Evolutionary conservation across 2,329 filamentous ascomycete genomes (phyloP).

Genomic region (Malbranchea zuffiana): DNA sequence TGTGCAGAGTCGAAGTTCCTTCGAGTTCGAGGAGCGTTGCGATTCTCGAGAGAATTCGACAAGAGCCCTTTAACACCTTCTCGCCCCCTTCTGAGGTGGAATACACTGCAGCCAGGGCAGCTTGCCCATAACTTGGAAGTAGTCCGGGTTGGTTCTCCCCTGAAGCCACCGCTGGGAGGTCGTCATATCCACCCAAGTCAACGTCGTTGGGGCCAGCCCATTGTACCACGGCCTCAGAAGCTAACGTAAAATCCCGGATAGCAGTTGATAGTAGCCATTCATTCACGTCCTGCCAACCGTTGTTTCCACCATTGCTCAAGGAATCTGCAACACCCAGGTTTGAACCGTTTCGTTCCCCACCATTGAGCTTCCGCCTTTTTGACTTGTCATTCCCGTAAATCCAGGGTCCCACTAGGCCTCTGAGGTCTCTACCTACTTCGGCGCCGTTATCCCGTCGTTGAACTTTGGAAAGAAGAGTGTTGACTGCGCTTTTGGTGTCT

Average conservation of each 20-base stretch:
- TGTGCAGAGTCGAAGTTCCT: constrained; percentile 28
- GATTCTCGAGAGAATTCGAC: constrained; percentile 41
- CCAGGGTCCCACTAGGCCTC: constrained; percentile 52
- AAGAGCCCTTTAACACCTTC: constrained; percentile 38
- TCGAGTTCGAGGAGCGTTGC: constrained; percentile 42
- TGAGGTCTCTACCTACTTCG: constrained; percentile 44
- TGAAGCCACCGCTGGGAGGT: constrained; percentile 26
- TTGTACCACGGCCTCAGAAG: constrained; percentile 41
- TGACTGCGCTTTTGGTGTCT: constrained; percentile 42
- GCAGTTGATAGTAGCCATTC: constrained; percentile 49
- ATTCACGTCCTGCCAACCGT: constrained; percentile 49
- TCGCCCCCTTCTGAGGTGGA: constrained; percentile 37
- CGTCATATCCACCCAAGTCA: constrained; percentile 45
- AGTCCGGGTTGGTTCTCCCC: constrained; percentile 1
- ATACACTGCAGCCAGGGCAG: constrained; percentile 50
- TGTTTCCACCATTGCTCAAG: constrained; percentile 11
- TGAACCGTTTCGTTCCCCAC: constrained; percentile 33
- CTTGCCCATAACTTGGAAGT: constrained; percentile 41
- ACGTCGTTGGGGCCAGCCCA: constrained; percentile 53
- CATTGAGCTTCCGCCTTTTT: constrained; percentile 41
- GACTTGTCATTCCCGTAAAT: constrained; percentile 46
- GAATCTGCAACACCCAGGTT: neutral
- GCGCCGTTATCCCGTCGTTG: constrained; percentile 25
- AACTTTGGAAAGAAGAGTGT: constrained; percentile 41
- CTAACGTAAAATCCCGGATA: constrained; percentile 38